Evolutionary conservation across 176 grass and related monocot genomes (phyloP), one percentile per base, ranked within the genome.

Genomic region (Calamus simplicifolius): DNA sequence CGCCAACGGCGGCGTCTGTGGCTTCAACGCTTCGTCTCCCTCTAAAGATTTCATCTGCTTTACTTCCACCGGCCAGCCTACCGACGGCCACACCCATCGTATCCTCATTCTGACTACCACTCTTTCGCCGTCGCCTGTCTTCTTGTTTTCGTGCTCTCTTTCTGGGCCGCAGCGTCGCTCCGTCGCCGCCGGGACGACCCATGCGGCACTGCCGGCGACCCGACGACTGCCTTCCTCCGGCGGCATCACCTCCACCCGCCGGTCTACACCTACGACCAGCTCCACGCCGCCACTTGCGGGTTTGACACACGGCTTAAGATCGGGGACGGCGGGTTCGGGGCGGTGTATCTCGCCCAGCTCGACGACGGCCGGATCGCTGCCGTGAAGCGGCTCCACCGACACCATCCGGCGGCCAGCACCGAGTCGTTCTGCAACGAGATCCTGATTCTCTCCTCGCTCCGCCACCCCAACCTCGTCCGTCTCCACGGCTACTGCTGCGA

Each of bases 361-460:
- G 71, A 73, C 21, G 55, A 68, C 12, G 85, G 82, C 23, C 73
- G 76, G 66, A 56, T 81, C 27, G 75, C 73, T 64, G 90, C 90
- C 72, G 90, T 95, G 29, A 95, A 95, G 66, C 81, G 82, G 29
- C 76, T 95, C 27, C 90, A 95, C 52, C 73, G 81, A 29, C 83
- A 85, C 52, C 85, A 81, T 23, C 76, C 85, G 2, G 73, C 83
- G n/a, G 77, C 82, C 0, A 61, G 70, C 15, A 86, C 85, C 55
- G 83, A 81, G 72, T 95, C 90, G 50, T 95, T 95, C 79, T 89
- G 80, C 82, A 95, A 86, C 61, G 90, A 95, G 76, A 87, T 95
- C 71, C 73, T 89, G 51, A 95, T 95, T 71, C 90, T 95, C 78
- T 89, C 90, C 29, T 76, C 90, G 38, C 90, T 95, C 58, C 76